These are phyloP conservation scores for Lasiodiplodia gonubiensis DNA, from an alignment of 2,329 filamentous ascomycete genomes.

Conservation along the genomic window DNA sequence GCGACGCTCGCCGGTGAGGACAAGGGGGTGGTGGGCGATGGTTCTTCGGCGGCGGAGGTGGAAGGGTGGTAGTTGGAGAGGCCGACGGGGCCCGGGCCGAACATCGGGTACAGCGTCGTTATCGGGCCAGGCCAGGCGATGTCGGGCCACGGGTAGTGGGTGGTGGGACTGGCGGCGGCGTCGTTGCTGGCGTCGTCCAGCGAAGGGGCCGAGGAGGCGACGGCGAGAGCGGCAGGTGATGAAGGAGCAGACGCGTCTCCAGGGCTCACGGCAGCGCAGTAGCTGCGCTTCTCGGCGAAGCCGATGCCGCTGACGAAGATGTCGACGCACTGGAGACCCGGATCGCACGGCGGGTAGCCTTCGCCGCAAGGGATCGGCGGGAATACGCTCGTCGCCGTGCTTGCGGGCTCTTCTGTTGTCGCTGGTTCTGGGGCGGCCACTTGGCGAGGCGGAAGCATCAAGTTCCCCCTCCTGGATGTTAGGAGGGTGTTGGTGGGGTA, in stretches of 20 bases:
- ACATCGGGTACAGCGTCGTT: not conserved
- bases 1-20: no score
- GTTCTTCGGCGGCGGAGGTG: not conserved
- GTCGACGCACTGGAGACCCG: not conserved
- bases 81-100: not conserved
- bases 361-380: slow-evolving; percentile 1
- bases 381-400: not conserved
- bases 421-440: not conserved
- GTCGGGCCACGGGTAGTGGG: not conserved
- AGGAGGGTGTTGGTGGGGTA: not conserved
- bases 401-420: not conserved
- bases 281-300: slow-evolving; percentile 17
- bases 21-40: not conserved
- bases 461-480: not conserved
- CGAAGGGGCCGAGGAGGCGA: not conserved
- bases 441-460: not conserved
- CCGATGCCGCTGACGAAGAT: slow-evolving; percentile 8
- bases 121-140: slow-evolving; percentile 5
- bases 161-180: not conserved
- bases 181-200: not conserved
- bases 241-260: not conserved
- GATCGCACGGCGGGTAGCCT: slow-evolving; percentile 1
- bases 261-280: not conserved
- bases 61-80: not conserved
- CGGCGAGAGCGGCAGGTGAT: not conserved